Percentiles rank a stretch among this genome's conserved stretches.
These are phyloP conservation scores for Amaranthus hypochondriacus DNA, from an alignment of 148 eudicot species.

Conservation along the genomic window DNA sequence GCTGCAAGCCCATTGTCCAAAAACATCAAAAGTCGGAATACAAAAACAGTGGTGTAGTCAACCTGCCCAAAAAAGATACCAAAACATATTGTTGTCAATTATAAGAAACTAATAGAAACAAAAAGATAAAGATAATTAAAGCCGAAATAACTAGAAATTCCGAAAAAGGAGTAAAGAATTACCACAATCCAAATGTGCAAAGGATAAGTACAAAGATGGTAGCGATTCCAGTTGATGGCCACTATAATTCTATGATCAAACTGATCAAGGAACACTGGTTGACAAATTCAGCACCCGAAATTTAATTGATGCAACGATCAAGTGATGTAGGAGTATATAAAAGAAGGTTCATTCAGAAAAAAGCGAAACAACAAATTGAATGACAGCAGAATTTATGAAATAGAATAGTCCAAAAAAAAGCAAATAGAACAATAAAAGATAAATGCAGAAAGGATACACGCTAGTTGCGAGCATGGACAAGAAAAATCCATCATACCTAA, in stretches of 20 bases:
- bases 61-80: conserved; percentile 37
- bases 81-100: not conserved
- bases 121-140: not conserved
- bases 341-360: conserved; percentile 6
- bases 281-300: not conserved
- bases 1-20: conserved; percentile 88
- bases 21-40: conserved; percentile 93
- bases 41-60: conserved; percentile 79
- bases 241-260: conserved; percentile 64
- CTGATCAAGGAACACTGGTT: conserved; percentile 38
- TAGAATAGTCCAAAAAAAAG: not conserved
- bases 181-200: conserved; percentile 98
- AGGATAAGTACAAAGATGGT: conserved; percentile 69
- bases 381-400: not conserved
- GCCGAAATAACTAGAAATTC: not conserved
- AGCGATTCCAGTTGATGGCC: conserved; percentile 72
- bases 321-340: no score
- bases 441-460: conserved; percentile 67
- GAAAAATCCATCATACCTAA: conserved; percentile 98
- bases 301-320: not conserved
- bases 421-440: not conserved
- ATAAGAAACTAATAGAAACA: conserved; percentile 7
- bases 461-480: conserved; percentile 93
- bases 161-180: conserved; percentile 19
- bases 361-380: not conserved